A percentile compares a stretch with the other conserved stretches of the same genome.
Conservation (phyloP, 345 rosid species). For the Kandelia obovata region DNA sequence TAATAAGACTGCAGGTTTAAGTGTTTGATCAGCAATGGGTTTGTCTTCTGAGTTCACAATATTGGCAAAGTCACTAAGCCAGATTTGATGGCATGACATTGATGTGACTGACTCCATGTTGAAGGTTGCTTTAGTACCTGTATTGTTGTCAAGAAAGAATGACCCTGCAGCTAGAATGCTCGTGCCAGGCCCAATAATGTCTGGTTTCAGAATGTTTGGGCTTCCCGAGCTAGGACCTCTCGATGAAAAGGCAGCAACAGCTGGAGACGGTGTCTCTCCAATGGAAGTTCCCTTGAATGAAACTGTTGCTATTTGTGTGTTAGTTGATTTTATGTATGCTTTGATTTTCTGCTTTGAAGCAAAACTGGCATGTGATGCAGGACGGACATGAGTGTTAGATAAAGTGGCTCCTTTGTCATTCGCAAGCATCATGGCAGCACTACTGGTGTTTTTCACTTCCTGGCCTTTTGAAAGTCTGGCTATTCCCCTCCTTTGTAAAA, state of each 20-base stretch:
- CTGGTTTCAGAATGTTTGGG: background rate
- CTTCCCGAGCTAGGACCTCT: background rate
- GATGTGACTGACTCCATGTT: constrained; percentile 45
- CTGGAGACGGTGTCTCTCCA: background rate
- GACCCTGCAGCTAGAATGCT: background rate
- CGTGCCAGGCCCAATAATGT: background rate
- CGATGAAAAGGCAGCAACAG: background rate
- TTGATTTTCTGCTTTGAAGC: background rate
- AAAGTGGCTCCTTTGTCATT: background rate
- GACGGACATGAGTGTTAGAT: background rate
- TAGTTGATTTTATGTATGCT: background rate
- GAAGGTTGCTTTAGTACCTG: background rate
- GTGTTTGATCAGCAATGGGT: background rate
- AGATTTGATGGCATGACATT: constrained; percentile 58
- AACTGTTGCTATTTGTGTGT: background rate
- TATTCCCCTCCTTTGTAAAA: background rate
- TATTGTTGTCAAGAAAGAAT: background rate
- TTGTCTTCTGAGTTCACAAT: background rate
- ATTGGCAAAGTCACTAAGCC: constrained; percentile 39
- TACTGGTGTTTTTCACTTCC: background rate
- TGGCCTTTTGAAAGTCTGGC: background rate
- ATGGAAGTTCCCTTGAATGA: background rate
- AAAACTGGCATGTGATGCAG: background rate
- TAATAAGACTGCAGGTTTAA: constrained; percentile 36
- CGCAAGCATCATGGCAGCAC: background rate